A percentile compares a stretch with the other conserved stretches of the same genome.
Conservation (phyloP, 2,329 filamentous ascomycete genomes). For the Gnomoniopsis smithogilvyi region DNA sequence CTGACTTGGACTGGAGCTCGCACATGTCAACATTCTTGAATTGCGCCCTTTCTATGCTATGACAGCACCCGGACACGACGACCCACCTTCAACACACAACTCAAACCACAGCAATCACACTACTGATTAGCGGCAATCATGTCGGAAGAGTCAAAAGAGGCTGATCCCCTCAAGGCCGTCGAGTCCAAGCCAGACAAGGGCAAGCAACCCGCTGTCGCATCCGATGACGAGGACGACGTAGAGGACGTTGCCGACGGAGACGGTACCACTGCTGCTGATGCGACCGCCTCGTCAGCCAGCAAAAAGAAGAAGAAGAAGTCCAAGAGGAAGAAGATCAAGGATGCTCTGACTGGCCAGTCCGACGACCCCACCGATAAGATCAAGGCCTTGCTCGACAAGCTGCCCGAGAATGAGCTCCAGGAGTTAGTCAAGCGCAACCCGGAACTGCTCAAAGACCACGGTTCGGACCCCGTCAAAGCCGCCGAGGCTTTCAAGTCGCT, state of each 20-base stretch:
- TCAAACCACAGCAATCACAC: too few species aligned
- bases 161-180: constrained; percentile 48
- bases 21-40: too few species aligned
- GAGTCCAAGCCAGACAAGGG: constrained; percentile 35
- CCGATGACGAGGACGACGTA: constrained; percentile 44
- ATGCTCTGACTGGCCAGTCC: constrained; percentile 35
- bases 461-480: constrained; percentile 36
- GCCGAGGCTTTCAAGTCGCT: constrained; percentile 58
- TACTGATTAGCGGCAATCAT: constrained; percentile 26
- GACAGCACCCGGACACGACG: not conserved
- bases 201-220: constrained; percentile 43
- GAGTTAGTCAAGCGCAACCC: constrained; percentile 71
- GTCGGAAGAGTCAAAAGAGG: constrained; percentile 59
- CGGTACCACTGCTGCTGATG: constrained; percentile 33
- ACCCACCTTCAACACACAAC: too few species aligned
- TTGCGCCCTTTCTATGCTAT: too few species aligned
- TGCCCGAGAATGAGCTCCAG: constrained; percentile 55
- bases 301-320: constrained; percentile 66
- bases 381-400: constrained; percentile 49
- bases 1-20: not conserved
- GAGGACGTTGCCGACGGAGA: constrained; percentile 36
- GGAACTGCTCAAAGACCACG: constrained; percentile 60
- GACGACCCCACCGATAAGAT: constrained; percentile 36
- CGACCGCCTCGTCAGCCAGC: constrained; percentile 27
- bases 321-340: constrained; percentile 60